A percentile compares a stretch with the other conserved stretches of the same genome.
Conservation (phyloP, 2,329 filamentous ascomycete genomes). For the Pseudopithomyces chartarum region DNA sequence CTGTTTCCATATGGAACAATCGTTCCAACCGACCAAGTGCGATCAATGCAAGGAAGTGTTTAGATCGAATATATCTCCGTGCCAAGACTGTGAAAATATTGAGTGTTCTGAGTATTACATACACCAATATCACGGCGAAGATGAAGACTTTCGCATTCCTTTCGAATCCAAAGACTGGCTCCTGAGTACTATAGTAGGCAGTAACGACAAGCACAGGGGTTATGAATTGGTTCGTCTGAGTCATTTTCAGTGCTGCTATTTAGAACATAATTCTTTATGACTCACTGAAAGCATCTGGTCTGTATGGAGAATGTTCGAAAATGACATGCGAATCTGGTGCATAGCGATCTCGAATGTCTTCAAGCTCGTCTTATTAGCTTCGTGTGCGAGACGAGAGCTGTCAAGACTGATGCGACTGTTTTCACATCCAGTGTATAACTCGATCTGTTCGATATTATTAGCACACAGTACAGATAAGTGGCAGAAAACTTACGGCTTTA, state of each 20-base stretch:
- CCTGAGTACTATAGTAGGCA: slow-evolving; percentile 17
- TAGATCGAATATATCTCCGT: neutral
- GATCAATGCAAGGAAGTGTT: neutral
- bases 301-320: slow-evolving; percentile 11
- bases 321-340: neutral
- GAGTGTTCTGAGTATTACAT: neutral
- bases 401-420: slow-evolving; percentile 6
- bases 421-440: slow-evolving; percentile 6
- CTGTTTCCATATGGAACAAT: neutral
- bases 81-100: slow-evolving; percentile 1
- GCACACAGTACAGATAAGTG: neutral
- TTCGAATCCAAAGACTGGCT: slow-evolving; percentile 13
- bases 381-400: neutral
- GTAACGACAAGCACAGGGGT: slow-evolving; percentile 14
- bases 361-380: slow-evolving; percentile 4
- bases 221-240: slow-evolving; percentile 14
- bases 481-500: slow-evolving; percentile 10
- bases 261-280: neutral
- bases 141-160: slow-evolving; percentile 12
- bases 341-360: slow-evolving; percentile 2
- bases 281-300: slow-evolving; percentile 12
- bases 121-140: slow-evolving; percentile 4
- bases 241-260: neutral
- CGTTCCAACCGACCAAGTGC: neutral
- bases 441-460: slow-evolving; percentile 1